A percentile compares a stretch with the other conserved stretches of the same genome.
These are phyloP conservation scores for Harringtonia lauricola DNA, from an alignment of 2,329 filamentous ascomycete genomes.

Conservation along the genomic window DNA sequence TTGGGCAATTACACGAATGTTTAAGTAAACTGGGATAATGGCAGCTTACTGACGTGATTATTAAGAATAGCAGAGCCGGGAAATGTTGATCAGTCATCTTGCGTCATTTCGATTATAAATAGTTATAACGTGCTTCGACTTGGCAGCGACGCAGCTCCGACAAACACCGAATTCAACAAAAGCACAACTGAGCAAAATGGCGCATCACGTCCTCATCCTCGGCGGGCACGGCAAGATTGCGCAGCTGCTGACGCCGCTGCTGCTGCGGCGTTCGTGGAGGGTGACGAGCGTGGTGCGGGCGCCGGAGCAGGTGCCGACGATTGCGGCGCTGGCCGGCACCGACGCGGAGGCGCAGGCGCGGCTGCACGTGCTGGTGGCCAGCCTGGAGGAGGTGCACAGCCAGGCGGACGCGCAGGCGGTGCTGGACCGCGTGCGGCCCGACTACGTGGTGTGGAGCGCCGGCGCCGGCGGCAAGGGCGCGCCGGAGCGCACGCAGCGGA, in stretches of 20 bases:
- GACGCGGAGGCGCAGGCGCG: constrained; percentile 39
- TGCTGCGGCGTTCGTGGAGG: constrained; percentile 63
- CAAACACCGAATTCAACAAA: neutral
- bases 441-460: constrained; percentile 60
- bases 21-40: too few species aligned
- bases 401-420: constrained; percentile 51
- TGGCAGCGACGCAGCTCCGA: too few species aligned
- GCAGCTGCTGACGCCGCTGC: constrained; percentile 62
- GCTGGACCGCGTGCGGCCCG: constrained; percentile 47
- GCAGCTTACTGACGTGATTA: too few species aligned
- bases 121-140: too few species aligned
- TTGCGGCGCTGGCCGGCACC: constrained; percentile 39
- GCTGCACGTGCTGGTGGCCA: constrained; percentile 58
- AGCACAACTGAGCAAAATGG: constrained; percentile 13
- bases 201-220: constrained; percentile 55
- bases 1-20: too few species aligned
- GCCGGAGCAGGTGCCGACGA: constrained; percentile 52
- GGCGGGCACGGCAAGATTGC: constrained; percentile 76
- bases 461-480: constrained; percentile 52
- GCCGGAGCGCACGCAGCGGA: constrained; percentile 27
- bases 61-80: too few species aligned
- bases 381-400: constrained; percentile 58
- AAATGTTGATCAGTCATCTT: too few species aligned
- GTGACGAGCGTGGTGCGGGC: constrained; percentile 71
- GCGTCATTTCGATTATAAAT: too few species aligned